A percentile compares a stretch with the other conserved stretches of the same genome.
Conservation (phyloP, 768 basidiomycete genomes). For the Phlebiopsis flavidoalba region DNA sequence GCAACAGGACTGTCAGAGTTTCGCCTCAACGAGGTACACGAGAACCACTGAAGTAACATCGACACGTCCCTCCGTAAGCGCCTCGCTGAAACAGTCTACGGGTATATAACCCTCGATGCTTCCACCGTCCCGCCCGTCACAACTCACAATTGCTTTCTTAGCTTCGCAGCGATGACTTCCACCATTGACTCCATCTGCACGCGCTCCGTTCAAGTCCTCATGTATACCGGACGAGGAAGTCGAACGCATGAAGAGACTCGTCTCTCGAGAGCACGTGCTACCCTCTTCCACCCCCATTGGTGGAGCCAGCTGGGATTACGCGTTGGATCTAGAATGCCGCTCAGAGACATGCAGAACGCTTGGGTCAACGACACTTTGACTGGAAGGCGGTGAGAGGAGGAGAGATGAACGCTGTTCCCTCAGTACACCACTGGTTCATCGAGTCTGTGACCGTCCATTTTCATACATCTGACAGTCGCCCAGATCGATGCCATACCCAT, state of each 20-base stretch:
- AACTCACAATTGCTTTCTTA: background rate
- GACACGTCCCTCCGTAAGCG: too few species aligned
- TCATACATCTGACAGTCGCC: constrained; percentile 26
- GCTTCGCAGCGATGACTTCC: background rate
- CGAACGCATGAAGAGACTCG: constrained; percentile 9
- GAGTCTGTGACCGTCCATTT: constrained; percentile 26
- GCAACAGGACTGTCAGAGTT: too few species aligned
- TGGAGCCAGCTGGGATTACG: constrained; percentile 10
- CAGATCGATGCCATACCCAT: constrained; percentile 22
- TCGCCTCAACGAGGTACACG: too few species aligned
- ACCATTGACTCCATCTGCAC: background rate
- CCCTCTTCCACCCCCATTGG: constrained; percentile 1
- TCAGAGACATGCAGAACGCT: constrained; percentile 3
- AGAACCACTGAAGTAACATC: too few species aligned
- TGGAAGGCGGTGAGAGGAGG: constrained; percentile 10
- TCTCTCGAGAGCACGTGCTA: constrained; percentile 4
- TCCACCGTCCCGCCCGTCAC: background rate
- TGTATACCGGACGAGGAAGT: constrained; percentile 8
- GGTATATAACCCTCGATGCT: too few species aligned
- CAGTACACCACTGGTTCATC: constrained; percentile 15
- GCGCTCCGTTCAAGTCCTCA: constrained; percentile 7
- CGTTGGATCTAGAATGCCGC: constrained; percentile 9
- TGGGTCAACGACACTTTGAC: constrained; percentile 11
- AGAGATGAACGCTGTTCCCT: constrained; percentile 9
- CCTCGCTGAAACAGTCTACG: too few species aligned